These are phyloP conservation scores for Populus hybrid DNA, from an alignment of 441 rosid genomes.

Conservation along the genomic window DNA sequence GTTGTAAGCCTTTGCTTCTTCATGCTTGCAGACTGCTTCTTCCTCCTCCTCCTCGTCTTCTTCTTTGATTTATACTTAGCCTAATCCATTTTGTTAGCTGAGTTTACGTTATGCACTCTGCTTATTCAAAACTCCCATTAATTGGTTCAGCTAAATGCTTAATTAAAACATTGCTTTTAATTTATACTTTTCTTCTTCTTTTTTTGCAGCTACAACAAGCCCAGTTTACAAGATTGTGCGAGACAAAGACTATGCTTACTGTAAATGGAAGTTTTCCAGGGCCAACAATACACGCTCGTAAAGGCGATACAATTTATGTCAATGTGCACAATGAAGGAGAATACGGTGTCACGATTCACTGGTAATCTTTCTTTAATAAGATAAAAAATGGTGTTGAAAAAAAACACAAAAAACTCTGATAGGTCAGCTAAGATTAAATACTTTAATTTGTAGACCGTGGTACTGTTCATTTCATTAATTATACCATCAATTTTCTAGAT, in stretches of 20 bases:
- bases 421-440: no score
- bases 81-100: neutral
- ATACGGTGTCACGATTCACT: constrained; percentile 25
- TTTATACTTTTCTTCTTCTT: neutral
- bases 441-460: neutral
- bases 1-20: constrained; percentile 8
- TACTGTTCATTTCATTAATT: neutral
- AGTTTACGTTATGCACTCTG: no score
- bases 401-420: no score
- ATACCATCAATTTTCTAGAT: neutral
- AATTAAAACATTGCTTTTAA: no score
- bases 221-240: constrained; percentile 21
- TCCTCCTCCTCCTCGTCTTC: neutral
- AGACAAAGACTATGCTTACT: constrained; percentile 16
- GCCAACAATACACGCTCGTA: constrained; percentile 14
- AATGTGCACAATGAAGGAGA: constrained; percentile 19
- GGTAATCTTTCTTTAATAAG: neutral
- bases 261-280: constrained; percentile 28
- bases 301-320: constrained; percentile 18
- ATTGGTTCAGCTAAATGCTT: no score
- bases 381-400: no score
- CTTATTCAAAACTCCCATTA: no score
- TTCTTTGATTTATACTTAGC: no score
- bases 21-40: neutral
- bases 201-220: constrained; percentile 15